phyloP scores from a whole-genome alignment of 768 basidiomycete genomes.

The Brasilioporus rufonigricans region DNA sequence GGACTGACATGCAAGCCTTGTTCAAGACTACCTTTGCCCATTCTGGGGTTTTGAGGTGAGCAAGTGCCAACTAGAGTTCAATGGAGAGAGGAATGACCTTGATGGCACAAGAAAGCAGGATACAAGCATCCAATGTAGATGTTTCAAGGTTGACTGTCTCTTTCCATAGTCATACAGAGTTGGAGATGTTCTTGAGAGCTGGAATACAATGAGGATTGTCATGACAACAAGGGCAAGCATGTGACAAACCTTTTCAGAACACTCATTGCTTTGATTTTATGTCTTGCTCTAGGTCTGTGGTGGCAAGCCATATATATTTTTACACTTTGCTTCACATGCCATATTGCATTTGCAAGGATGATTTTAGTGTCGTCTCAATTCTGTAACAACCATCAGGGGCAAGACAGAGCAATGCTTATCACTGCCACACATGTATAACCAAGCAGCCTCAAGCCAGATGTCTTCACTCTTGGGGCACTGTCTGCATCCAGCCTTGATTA shows the following conservation, averaged over 20 bases:
- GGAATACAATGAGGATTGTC: not conserved
- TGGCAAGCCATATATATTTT: conserved; percentile 97
- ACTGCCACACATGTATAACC: conserved; percentile 79
- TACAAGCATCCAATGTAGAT: conserved; percentile 83
- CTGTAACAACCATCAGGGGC: conserved; percentile 37
- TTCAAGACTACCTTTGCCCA: conserved; percentile 92
- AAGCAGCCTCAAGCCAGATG: too few relatives aligned
- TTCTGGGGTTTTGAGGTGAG: conserved; percentile 89
- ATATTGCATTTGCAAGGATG: conserved; percentile 94
- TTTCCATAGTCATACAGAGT: conserved; percentile 96
- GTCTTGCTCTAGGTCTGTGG: conserved; percentile 87
- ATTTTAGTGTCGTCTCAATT: conserved; percentile 77
- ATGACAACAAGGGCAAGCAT: too few relatives aligned
- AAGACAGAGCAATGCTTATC: too few relatives aligned
- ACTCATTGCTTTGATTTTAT: conserved; percentile 86
- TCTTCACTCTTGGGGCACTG: conserved; percentile 92
- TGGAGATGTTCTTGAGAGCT: conserved; percentile 97
- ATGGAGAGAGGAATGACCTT: conserved; percentile 96
- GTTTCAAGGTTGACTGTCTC: conserved; percentile 96
- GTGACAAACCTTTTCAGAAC: conserved; percentile 73
- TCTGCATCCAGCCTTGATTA: conserved; percentile 92
- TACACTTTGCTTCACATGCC: conserved; percentile 91
- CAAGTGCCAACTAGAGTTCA: conserved; percentile 97
- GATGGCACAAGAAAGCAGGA: conserved; percentile 90
- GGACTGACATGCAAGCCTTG: conserved; percentile 90